Base-by-base conservation (phyloP, 352 stramenopile species). In the Elongisporangium senticosum region DNA sequence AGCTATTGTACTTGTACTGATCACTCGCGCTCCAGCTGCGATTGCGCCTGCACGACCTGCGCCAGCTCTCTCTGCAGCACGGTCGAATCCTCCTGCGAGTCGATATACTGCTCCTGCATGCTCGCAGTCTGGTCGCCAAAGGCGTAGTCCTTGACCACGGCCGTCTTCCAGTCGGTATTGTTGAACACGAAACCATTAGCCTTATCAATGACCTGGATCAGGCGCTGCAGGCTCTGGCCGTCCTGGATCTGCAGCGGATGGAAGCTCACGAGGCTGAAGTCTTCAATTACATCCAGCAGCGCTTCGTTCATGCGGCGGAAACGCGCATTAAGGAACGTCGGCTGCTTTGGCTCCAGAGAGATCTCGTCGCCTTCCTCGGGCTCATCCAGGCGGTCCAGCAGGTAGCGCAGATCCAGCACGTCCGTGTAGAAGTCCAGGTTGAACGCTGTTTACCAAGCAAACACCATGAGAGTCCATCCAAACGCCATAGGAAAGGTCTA, bases 361-460 rank as follows among this genome's bases (percentile, higher is more conserved):
- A 78, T 69, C 17, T 69, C 59, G 21, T 79, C 65, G n/a, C 79
- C 66, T 40, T 79, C 66, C 15, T 80, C 64, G 14, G 77, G 65
- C 14, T 79, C 70, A 53, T 83, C 81, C 17, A 95, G 65, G 17
- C 80, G 82, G 59, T 95, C 80, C 33, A 95, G 68, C 10, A 95
- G 66, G 48, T 90, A 93, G 55, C 85, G 79, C 50, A 95, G 58
- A 43, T 95, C 85, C n/a, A 93, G 62, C 10, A 95, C 83, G 47
- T 95, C 85, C 43, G 85, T 95, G 67, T 95, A 95, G 58, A 93
- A 95, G 61, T 95, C 85, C 59, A 95, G 76, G 60, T 90, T 95
- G 68, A 93, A 95, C 1, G 85, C 81, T 85, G 52, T 5, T 19
- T 21, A 6, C 14, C 7, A 14, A 53, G n/a, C 11, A 51, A n/a